Base-by-base conservation (phyloP, 1,284 basidiomycete species). In the Malassezia arunalokei region DNA sequence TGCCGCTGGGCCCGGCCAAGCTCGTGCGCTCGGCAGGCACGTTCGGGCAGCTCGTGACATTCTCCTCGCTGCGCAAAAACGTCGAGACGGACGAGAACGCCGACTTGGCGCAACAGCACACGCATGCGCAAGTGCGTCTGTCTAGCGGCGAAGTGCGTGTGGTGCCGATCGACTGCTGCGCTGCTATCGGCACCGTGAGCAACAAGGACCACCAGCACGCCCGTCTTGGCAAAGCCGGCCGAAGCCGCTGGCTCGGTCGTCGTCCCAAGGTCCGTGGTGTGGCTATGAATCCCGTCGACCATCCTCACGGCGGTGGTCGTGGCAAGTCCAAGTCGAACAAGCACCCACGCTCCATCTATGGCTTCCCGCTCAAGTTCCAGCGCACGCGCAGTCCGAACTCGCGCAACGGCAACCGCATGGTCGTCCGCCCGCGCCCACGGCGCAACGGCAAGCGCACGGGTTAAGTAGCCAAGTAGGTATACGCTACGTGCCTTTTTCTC, bases 241-340 rank as follows among this genome's bases (percentile, higher is more conserved):
- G 92, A 58, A 79, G 78, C 45, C 79, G 94, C 44, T 94, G 90
- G 88, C 76, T 96, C 28, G 92, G 92, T 35, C 76, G 82, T 63
- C 77, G 85, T 65, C 92, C 92, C 3, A 82, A 82, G 59, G 89
- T 95, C 31, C 83, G 92, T 73, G 92, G 92, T 84, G 83, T 95
- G 58, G 92, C 92, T 27, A 96, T 95, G 92, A 98, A 98, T 76
- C 84, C 88, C 80, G 75, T 45, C 83, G 92, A 96, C 75, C 92
- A 98, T 76, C 91, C 92, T 59, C 90, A 90, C 75, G 92, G 92
- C 76, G 92, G 92, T 79, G 91, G 92, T 74, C 85, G 92, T 77
- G 92, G 92, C 71, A 95, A 94, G 77, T 87, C 85, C 55, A 96
- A 96, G 80, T 87, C 87, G 60, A 86, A 92, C 81, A 70, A 66